Percentiles rank a stretch among this genome's conserved stretches.
phyloP scores from a whole-genome alignment of 176 grass and related monocot species.

The Tillandsia leiboldiana region DNA sequence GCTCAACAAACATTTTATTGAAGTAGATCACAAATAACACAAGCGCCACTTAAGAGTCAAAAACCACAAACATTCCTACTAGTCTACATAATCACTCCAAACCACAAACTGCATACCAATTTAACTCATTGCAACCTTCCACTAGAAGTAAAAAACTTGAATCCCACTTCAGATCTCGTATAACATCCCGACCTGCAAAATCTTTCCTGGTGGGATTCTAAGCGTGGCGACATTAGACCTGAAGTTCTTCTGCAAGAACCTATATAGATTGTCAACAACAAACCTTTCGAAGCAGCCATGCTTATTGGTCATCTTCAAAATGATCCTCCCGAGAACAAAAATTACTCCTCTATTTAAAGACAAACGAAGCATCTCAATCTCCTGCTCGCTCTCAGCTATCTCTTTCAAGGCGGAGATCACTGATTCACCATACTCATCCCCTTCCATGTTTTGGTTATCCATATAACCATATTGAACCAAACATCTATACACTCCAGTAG shows the following conservation, averaged over 20 bases:
- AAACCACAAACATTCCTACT: neutral
- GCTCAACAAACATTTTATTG: no score
- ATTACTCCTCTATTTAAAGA: constrained; percentile 42
- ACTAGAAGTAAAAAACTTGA: neutral
- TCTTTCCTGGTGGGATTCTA: constrained; percentile 45
- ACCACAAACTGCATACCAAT: neutral
- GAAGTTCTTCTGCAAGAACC: constrained; percentile 81
- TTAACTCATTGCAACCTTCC: neutral
- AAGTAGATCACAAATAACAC: no score
- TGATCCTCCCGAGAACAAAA: constrained; percentile 63
- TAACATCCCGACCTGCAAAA: constrained; percentile 58
- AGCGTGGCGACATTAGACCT: constrained; percentile 58
- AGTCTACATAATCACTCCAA: neutral
- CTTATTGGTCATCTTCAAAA: constrained; percentile 37
- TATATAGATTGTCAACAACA: constrained; percentile 43
- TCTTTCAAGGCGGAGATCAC: constrained; percentile 48
- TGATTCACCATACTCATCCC: constrained; percentile 44
- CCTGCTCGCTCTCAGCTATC: constrained; percentile 30
- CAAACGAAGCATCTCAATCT: constrained; percentile 28
- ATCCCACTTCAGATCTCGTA: constrained; percentile 52
- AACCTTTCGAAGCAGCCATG: constrained; percentile 34
- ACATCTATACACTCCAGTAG: constrained; percentile 56
- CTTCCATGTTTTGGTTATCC: constrained; percentile 57
- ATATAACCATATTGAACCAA: constrained; percentile 77
- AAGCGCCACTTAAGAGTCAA: no score